Conservation (phyloP, 345 rosid species). For the Salix udensis region DNA sequence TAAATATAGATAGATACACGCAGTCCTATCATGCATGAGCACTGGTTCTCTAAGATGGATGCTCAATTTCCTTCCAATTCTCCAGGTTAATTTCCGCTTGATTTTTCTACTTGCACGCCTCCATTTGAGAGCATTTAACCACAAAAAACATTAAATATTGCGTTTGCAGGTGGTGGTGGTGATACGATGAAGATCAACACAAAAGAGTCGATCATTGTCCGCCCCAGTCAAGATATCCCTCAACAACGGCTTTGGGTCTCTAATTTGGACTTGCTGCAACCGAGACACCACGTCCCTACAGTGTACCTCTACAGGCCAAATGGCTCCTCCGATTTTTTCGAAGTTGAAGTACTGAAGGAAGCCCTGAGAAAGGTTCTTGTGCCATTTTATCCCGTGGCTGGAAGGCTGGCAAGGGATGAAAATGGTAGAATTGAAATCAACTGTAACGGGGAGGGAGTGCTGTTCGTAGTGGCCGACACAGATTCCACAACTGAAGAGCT, state of each 20-base stretch:
- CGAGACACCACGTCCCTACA: constrained; percentile 17
- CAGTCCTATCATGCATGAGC: no score
- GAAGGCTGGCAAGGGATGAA: constrained; percentile 7
- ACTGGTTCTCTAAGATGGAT: not conserved
- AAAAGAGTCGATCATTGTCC: constrained; percentile 27
- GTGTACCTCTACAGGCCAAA: constrained; percentile 29
- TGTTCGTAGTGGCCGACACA: constrained; percentile 3
- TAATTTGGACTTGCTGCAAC: constrained; percentile 27
- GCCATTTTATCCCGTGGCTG: constrained; percentile 16
- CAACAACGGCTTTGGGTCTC: constrained; percentile 33
- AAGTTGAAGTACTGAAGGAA: constrained; percentile 1
- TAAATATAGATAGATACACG: no score
- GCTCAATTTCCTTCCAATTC: no score
- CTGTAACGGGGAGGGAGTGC: constrained; percentile 14
- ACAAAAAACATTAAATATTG: constrained; percentile 20
- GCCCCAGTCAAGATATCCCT: constrained; percentile 32
- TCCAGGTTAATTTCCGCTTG: no score
- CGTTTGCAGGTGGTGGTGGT: not conserved
- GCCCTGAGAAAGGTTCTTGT: constrained; percentile 9
- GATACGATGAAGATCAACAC: constrained; percentile 25
- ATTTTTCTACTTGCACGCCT: no score
- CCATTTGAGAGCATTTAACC: no score
- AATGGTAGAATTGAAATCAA: constrained; percentile 11
- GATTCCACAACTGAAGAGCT: not conserved
- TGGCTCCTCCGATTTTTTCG: constrained; percentile 15